Conservation (phyloP, 176 grass and related monocot genomes). For the Hordeum vulgare region MorexV3_pseudomolecules_assembly NC_058519.1:651554785-651555284, state of each 20-base stretch:
- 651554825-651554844: background rate
- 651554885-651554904: background rate
- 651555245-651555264: background rate
- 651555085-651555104: background rate
- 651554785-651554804: background rate
- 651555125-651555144: background rate
- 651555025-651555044: background rate
- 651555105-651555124: background rate
- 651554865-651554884: fast-evolving
- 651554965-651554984: background rate
- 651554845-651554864: background rate
- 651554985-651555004: background rate
- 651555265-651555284: background rate
- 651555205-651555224: background rate
- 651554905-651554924: background rate
- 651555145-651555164: background rate
- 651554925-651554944: background rate
- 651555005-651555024: background rate
- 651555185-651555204: background rate
- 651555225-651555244: background rate
- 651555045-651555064: background rate
- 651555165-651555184: background rate
- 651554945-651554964: background rate
- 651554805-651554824: background rate
- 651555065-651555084: background rate